Conservation (phyloP, 495 filamentous ascomycete genomes). For the Bryoglossum gracile region DNA sequence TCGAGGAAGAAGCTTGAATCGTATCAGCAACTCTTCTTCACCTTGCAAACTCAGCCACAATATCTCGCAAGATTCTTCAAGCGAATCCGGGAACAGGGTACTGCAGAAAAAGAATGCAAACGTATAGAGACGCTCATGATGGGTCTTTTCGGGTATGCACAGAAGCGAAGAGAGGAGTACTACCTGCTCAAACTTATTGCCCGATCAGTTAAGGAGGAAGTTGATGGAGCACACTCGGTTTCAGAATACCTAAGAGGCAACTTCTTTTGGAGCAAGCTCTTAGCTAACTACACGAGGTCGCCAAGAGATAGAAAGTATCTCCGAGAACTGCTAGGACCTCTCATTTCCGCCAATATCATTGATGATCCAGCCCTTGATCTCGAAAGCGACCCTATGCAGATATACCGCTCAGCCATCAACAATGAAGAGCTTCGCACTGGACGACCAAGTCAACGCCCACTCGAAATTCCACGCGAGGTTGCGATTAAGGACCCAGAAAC, state of each 20-base stretch:
- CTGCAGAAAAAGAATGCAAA: slow-evolving; percentile 86
- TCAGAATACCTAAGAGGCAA: slow-evolving; percentile 84
- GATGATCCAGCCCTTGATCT: slow-evolving; percentile 86
- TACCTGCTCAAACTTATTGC: slow-evolving; percentile 87
- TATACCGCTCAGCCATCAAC: slow-evolving; percentile 89
- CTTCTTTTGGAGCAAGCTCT: slow-evolving; percentile 86
- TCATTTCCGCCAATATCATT: slow-evolving; percentile 82
- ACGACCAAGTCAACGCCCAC: slow-evolving; percentile 64
- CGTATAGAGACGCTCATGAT: slow-evolving; percentile 89
- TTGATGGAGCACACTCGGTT: slow-evolving; percentile 63
- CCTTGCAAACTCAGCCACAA: slow-evolving; percentile 91
- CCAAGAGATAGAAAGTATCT: slow-evolving; percentile 90
- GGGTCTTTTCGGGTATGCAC: slow-evolving; percentile 94
- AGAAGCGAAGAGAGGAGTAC: slow-evolving; percentile 94
- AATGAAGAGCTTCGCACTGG: slow-evolving; percentile 95
- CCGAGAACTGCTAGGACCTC: slow-evolving; percentile 69
- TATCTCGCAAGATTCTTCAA: slow-evolving; percentile 87
- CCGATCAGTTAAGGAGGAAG: slow-evolving; percentile 76
- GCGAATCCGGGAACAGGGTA: slow-evolving; percentile 74
- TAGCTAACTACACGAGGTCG: slow-evolving; percentile 82
- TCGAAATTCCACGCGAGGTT: slow-evolving; percentile 79
- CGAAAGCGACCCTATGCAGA: slow-evolving; percentile 96
- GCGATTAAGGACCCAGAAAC: slow-evolving; percentile 93
- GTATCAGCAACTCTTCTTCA: slow-evolving; percentile 97
- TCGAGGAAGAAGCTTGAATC: slow-evolving; percentile 90